phyloP scores from a whole-genome alignment of 2,329 filamentous ascomycete species.

The Emmonsiellopsis sp. region DNA sequence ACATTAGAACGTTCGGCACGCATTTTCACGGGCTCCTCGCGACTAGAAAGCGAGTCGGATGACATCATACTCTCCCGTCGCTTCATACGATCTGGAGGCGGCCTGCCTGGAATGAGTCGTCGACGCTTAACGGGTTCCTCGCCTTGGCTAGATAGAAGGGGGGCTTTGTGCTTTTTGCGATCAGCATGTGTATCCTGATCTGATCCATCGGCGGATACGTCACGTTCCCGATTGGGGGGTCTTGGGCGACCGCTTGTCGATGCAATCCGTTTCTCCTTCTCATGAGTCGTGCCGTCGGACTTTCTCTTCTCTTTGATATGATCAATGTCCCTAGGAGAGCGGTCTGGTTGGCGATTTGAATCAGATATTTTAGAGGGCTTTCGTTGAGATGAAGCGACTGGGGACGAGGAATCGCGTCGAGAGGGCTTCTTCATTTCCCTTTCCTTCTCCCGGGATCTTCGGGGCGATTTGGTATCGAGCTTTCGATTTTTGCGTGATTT shows the following conservation, averaged over 20 bases:
- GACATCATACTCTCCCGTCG: constrained; percentile 28
- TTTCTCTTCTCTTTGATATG: constrained; percentile 8
- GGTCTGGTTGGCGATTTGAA: constrained; percentile 17
- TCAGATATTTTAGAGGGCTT: constrained; percentile 24
- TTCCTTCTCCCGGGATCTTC: constrained; percentile 30
- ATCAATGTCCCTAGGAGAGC: constrained; percentile 16
- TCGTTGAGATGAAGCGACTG: constrained; percentile 20
- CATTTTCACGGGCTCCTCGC: constrained; percentile 26
- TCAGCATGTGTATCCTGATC: constrained; percentile 22
- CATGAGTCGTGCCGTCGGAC: constrained; percentile 8
- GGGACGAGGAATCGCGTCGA: constrained; percentile 31
- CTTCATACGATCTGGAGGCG: constrained; percentile 25
- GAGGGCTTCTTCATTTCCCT: constrained; percentile 25
- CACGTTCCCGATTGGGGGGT: constrained; percentile 15
- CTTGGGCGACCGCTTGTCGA: constrained; percentile 10
- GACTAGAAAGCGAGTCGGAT: constrained; percentile 31
- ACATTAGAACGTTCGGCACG: constrained; percentile 21
- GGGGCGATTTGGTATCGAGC: constrained; percentile 23
- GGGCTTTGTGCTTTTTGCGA: constrained; percentile 22
- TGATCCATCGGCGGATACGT: constrained; percentile 16
- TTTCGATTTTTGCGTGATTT: constrained; percentile 22
- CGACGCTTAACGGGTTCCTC: constrained; percentile 30
- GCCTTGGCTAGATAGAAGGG: constrained; percentile 15
- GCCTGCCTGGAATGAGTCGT: constrained; percentile 32
- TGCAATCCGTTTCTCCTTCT: constrained; percentile 18